phyloP scores from a whole-genome alignment of 129 eudicot species.

The Tagetes patula region DNA sequence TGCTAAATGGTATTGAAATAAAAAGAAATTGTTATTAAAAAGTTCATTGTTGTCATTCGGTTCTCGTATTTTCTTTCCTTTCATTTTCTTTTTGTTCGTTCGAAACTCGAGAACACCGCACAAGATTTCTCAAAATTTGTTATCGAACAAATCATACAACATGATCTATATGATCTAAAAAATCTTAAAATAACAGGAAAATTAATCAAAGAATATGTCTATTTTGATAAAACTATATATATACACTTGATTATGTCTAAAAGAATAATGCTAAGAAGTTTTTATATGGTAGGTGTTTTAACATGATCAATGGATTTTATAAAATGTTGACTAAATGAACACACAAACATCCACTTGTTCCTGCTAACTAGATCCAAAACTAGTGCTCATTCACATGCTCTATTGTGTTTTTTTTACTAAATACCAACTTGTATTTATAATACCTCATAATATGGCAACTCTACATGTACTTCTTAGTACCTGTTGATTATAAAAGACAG shows the following conservation, averaged over 20 bases:
- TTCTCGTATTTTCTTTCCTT: too few species aligned
- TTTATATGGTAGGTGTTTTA: background rate
- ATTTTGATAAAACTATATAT: background rate
- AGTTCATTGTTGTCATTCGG: too few species aligned
- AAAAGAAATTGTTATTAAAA: too few species aligned
- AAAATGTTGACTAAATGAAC: background rate
- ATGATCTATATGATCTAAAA: too few species aligned
- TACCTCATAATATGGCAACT: conserved; percentile 5
- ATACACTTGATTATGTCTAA: background rate
- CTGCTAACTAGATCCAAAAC: conserved; percentile 24
- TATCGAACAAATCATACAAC: too few species aligned
- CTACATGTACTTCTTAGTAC: conserved; percentile 26
- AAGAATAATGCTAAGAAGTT: background rate
- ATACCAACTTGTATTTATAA: conserved; percentile 15
- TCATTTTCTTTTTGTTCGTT: too few species aligned
- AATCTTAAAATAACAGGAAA: too few species aligned
- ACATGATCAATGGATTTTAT: background rate
- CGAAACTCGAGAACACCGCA: too few species aligned
- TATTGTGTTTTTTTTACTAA: conserved; percentile 2
- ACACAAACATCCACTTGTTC: conserved; percentile 21
- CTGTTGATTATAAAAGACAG: background rate
- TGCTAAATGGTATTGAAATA: too few species aligned
- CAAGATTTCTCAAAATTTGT: too few species aligned
- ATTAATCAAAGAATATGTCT: too few species aligned
- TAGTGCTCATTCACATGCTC: conserved; percentile 26